phyloP scores from a whole-genome alignment of 2,329 filamentous ascomycete species.

The Sclerotinia spermophila region DNA sequence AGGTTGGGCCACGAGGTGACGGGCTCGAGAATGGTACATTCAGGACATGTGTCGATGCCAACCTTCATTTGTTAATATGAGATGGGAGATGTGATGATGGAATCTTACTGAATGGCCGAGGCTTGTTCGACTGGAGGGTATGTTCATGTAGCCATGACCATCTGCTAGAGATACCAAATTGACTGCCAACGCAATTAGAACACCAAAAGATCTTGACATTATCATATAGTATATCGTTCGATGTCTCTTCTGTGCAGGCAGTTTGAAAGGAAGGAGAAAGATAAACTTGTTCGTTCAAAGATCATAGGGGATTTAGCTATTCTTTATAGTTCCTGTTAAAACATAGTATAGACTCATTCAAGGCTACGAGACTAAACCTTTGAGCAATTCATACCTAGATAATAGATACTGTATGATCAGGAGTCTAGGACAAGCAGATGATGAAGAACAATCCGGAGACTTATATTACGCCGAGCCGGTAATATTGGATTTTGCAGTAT shows the following conservation, averaged over 20 bases:
- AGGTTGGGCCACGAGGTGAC: slow-evolving; percentile 50
- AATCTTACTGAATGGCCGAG: slow-evolving; percentile 47
- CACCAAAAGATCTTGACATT: neutral
- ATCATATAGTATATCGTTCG: no score
- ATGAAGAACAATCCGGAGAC: neutral
- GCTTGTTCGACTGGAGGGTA: slow-evolving; percentile 44
- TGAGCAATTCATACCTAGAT: neutral
- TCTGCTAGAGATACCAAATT: slow-evolving; percentile 6
- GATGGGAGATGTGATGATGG: neutral
- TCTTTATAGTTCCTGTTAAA: neutral
- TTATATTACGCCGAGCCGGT: neutral
- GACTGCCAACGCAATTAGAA: neutral
- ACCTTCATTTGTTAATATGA: neutral
- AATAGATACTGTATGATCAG: neutral
- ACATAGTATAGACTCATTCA: neutral
- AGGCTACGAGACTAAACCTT: no score
- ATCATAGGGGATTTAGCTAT: neutral
- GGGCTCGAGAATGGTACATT: slow-evolving; percentile 53
- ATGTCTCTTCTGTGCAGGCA: neutral
- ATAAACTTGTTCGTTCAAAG: neutral
- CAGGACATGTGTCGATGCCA: slow-evolving; percentile 49
- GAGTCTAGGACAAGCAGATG: neutral
- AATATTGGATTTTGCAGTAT: neutral
- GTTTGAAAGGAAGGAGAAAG: neutral
- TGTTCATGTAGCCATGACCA: slow-evolving; percentile 47